Conservation (phyloP, 2,329 filamentous ascomycete species). For the Eutypella sp. region DNA sequence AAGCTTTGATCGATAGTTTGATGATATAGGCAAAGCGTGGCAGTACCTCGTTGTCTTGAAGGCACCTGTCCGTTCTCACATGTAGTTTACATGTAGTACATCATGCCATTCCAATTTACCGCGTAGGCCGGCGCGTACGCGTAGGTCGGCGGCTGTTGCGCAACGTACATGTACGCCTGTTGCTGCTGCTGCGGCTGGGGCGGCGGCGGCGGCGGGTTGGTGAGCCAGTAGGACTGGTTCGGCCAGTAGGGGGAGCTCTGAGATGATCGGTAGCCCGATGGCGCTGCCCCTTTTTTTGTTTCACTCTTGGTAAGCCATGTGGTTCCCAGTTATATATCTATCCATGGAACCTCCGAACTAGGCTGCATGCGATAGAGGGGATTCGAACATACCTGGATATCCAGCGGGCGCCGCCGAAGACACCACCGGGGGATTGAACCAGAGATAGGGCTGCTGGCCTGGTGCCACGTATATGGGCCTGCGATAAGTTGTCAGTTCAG, state of each 20-base stretch:
- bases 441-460: constrained; percentile 9
- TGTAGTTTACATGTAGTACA: background rate
- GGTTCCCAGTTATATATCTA: too few species aligned
- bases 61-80: background rate
- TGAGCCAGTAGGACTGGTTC: background rate
- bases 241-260: background rate
- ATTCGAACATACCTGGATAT: too few species aligned
- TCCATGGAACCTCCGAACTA: too few species aligned
- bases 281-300: too few species aligned
- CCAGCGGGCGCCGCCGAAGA: too few species aligned
- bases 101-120: too few species aligned
- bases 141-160: background rate
- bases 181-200: background rate
- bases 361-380: too few species aligned
- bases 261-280: background rate
- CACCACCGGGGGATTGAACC: constrained; percentile 12
- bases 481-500: background rate
- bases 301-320: too few species aligned
- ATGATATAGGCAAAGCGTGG: too few species aligned
- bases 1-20: too few species aligned
- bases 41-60: background rate
- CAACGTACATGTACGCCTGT: background rate
- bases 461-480: background rate
- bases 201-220: background rate
- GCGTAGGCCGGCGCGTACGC: background rate